Conservation (phyloP, 208 protist species). For the Crithidia thermophila region DNA sequence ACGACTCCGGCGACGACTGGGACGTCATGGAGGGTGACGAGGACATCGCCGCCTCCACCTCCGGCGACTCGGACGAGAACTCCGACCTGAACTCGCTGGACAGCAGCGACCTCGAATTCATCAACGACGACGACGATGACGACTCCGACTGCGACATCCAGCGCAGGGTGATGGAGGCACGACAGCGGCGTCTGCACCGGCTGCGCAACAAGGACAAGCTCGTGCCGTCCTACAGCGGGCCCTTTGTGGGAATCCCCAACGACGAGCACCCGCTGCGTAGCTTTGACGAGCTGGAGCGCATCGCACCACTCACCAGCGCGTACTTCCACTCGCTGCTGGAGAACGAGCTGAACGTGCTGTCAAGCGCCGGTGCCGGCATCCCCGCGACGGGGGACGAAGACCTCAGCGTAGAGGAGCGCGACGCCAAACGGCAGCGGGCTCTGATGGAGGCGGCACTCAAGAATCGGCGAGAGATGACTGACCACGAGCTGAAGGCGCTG, state of each 20-base stretch:
- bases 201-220: slow-evolving; percentile 86
- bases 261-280: slow-evolving; percentile 73
- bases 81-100: slow-evolving; percentile 29
- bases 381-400: slow-evolving; percentile 12
- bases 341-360: slow-evolving; percentile 37
- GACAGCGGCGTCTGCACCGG: slow-evolving; percentile 68
- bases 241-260: slow-evolving; percentile 62
- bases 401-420: slow-evolving; percentile 18
- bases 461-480: slow-evolving; percentile 71
- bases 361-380: slow-evolving; percentile 14
- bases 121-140: slow-evolving; percentile 73
- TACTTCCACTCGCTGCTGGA: slow-evolving; percentile 55
- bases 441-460: slow-evolving; percentile 62
- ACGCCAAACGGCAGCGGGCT: slow-evolving; percentile 44
- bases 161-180: slow-evolving; percentile 68
- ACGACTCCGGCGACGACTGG: slow-evolving; percentile 91
- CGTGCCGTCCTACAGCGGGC: slow-evolving; percentile 79
- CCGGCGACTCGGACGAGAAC: slow-evolving; percentile 25
- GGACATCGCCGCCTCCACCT: slow-evolving; percentile 54
- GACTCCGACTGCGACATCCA: slow-evolving; percentile 80
- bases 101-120: slow-evolving; percentile 79
- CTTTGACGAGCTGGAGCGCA: slow-evolving; percentile 68
- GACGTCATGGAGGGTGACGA: slow-evolving; percentile 81
- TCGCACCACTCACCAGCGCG: slow-evolving; percentile 39
- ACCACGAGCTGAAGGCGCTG: slow-evolving; percentile 64